Conservation (phyloP, 2,329 filamentous ascomycete species). For the Pezicula neosporulosa region DNA sequence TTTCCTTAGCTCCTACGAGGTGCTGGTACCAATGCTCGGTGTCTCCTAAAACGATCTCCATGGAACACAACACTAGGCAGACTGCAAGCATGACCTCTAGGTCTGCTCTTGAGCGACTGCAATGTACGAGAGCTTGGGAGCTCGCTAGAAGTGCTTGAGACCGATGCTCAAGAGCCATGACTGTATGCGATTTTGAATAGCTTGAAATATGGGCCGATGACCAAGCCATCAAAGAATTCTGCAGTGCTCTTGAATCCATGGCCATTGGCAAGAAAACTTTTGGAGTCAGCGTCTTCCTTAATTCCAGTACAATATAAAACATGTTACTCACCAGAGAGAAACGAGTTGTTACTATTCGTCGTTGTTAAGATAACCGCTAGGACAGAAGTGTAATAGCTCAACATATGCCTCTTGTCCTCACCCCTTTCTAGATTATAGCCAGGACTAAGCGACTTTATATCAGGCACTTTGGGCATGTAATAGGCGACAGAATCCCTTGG, state of each 20-base stretch:
- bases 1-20: constrained; percentile 3
- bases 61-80: constrained; percentile 6
- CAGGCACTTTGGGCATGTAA: not conserved
- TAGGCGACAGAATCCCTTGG: not conserved
- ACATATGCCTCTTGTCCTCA: not conserved
- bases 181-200: not conserved
- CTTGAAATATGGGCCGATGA: constrained; percentile 9
- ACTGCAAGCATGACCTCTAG: constrained; percentile 5
- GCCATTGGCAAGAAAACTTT: constrained; percentile 11
- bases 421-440: not conserved
- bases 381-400: constrained; percentile 7
- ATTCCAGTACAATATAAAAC: not conserved
- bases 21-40: constrained; percentile 6
- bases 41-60: constrained; percentile 5
- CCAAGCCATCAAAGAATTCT: constrained; percentile 5
- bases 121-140: not conserved
- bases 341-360: not conserved
- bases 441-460: not conserved
- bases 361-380: constrained; percentile 5
- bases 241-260: constrained; percentile 5
- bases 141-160: not conserved
- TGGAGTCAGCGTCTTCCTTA: not conserved
- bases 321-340: not conserved
- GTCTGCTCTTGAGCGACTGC: not conserved
- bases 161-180: constrained; percentile 1